Percentiles rank a stretch among this genome's conserved stretches.
Evolutionary conservation across 805 yeast species (phyloP).

Genomic region (Myxozyma geophila): DNA sequence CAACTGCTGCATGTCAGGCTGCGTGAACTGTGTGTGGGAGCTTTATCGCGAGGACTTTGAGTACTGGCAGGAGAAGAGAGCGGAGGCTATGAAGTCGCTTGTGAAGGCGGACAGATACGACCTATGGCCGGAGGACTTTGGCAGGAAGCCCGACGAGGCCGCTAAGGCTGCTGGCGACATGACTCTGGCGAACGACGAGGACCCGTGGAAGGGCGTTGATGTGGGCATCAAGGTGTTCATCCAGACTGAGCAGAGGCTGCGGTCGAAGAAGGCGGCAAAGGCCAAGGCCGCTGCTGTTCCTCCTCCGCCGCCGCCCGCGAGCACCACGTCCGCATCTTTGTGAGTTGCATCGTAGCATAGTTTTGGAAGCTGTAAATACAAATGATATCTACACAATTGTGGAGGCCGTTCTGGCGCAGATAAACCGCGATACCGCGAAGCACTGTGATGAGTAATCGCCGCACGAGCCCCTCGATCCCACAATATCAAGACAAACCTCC

Average conservation of each 20-base stretch:
- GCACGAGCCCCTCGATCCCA: neutral
- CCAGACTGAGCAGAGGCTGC: conserved; percentile 70
- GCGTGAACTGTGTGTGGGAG: conserved; percentile 97
- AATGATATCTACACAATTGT: neutral
- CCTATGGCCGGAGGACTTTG: conserved; percentile 68
- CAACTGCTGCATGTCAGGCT: conserved; percentile 97
- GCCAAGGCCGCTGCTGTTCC: conserved; percentile 11
- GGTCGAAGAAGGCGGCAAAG: conserved; percentile 37
- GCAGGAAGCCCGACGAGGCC: conserved; percentile 53
- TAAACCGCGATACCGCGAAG: neutral
- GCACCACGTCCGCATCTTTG: neutral
- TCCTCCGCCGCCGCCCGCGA: conserved; percentile 2
- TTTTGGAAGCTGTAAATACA: neutral
- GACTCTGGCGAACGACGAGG: conserved; percentile 42
- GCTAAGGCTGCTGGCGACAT: conserved; percentile 28
- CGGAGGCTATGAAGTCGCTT: conserved; percentile 61
- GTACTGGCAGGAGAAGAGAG: conserved; percentile 72
- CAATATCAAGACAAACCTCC: neutral
- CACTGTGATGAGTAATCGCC: neutral
- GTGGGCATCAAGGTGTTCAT: conserved; percentile 80
- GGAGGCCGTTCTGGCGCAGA: neutral
- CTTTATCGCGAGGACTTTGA: conserved; percentile 82
- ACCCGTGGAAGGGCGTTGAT: conserved; percentile 67
- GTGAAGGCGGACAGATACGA: conserved; percentile 47
- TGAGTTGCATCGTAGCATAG: neutral